Conservation (phyloP, 1,284 basidiomycete species). For the Polyporus tsugae region DNA sequence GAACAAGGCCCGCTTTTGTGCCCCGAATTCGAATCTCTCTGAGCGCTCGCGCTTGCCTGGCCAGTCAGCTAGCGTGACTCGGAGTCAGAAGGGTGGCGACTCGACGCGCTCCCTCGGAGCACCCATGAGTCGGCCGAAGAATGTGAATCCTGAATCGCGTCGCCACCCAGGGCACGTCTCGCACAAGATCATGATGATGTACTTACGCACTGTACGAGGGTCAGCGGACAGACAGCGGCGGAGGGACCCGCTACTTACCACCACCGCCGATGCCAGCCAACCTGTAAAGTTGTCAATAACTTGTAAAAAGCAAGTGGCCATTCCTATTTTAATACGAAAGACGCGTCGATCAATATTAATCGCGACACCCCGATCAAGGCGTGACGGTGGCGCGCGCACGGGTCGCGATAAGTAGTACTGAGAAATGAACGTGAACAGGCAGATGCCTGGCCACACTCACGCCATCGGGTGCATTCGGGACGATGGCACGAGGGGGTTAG, state of each 20-base stretch:
- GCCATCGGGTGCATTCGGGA: background rate
- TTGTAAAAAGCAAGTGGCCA: background rate
- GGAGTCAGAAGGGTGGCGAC: too few species aligned
- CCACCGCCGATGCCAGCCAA: background rate
- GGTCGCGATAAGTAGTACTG: background rate
- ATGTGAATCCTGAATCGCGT: too few species aligned
- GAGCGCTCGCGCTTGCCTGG: background rate
- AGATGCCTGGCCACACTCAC: background rate
- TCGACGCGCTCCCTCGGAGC: background rate
- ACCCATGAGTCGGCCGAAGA: background rate
- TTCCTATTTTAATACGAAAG: background rate
- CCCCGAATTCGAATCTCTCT: background rate
- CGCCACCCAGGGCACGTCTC: too few species aligned
- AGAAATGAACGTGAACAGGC: background rate
- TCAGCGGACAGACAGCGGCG: too few species aligned
- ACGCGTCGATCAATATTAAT: background rate
- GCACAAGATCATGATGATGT: too few species aligned
- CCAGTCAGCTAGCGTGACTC: background rate
- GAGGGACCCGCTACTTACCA: too few species aligned
- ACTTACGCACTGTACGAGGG: too few species aligned
- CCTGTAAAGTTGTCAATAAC: background rate
- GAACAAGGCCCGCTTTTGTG: background rate
- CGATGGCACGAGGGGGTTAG: background rate
- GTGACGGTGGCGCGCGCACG: conserved; percentile 5
- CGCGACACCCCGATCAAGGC: background rate